A percentile compares a stretch with the other conserved stretches of the same genome.
Conservation (phyloP, 2,329 filamentous ascomycete genomes). For the Xylaria polymorpha region DNA sequence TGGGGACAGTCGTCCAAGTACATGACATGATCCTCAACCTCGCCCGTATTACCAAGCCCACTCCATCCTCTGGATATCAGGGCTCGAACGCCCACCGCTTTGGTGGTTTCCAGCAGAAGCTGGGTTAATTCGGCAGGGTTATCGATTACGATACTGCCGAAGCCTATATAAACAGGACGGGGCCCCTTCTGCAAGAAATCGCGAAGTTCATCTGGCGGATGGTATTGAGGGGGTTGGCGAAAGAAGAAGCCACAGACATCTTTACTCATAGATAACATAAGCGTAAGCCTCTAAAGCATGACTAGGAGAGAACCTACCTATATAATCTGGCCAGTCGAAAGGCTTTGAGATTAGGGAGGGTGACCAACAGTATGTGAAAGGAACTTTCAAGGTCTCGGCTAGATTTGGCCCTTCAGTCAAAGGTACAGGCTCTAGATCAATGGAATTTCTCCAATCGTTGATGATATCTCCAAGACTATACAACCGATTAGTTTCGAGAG, state of each 20-base stretch:
- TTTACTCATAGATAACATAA: not conserved
- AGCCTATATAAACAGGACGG: conserved; percentile 78
- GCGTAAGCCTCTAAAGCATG: not conserved
- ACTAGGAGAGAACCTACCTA: not conserved
- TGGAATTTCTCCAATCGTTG: conserved; percentile 75
- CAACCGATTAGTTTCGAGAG: not conserved
- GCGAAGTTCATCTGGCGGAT: conserved; percentile 66
- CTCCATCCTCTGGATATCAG: conserved; percentile 83
- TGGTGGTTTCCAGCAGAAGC: conserved; percentile 77
- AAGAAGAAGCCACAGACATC: conserved; percentile 85
- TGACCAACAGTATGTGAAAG: conserved; percentile 80
- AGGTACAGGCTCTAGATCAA: not conserved
- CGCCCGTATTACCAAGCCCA: conserved; percentile 70
- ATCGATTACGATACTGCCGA: conserved; percentile 80
- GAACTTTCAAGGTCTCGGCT: conserved; percentile 81
- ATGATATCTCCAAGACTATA: conserved; percentile 74
- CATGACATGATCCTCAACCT: conserved; percentile 75
- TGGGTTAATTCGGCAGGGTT: conserved; percentile 75
- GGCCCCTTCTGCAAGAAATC: conserved; percentile 68
- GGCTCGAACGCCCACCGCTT: conserved; percentile 73
- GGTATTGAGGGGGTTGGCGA: conserved; percentile 71
- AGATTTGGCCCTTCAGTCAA: conserved; percentile 75
- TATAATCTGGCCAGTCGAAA: conserved; percentile 65
- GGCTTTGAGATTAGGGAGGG: conserved; percentile 75
- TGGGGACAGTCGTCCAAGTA: conserved; percentile 76